These are phyloP conservation scores for Spiromastix sp. DNA, from an alignment of 2,329 filamentous ascomycete genomes.

Conservation along the genomic window DNA sequence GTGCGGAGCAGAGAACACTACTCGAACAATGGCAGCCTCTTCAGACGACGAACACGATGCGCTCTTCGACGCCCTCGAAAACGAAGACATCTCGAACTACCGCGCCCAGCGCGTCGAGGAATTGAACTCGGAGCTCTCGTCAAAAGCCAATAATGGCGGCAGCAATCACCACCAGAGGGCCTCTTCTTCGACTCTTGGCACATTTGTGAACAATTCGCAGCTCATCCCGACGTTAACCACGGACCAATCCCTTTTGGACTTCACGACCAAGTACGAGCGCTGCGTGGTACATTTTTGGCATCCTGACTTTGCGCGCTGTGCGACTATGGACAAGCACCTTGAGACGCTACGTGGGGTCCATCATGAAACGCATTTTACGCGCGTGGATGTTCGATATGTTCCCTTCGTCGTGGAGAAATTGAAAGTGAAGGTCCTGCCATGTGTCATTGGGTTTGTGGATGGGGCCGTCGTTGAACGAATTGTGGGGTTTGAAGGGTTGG, in stretches of 20 bases:
- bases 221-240: constrained; percentile 31
- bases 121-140: constrained; percentile 46
- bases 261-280: constrained; percentile 47
- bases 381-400: constrained; percentile 35
- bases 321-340: constrained; percentile 51
- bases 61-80: constrained; percentile 47
- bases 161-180: constrained; percentile 17
- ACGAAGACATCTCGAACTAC: constrained; percentile 44
- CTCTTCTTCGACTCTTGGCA: constrained; percentile 8
- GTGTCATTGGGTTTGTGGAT: constrained; percentile 39
- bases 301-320: constrained; percentile 52
- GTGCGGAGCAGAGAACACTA: no score
- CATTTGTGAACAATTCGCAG: constrained; percentile 16
- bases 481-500: constrained; percentile 39
- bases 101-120: constrained; percentile 49
- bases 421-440: constrained; percentile 36
- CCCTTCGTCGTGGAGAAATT: constrained; percentile 40
- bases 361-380: constrained; percentile 34
- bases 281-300: constrained; percentile 56
- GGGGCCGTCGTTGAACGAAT: constrained; percentile 35
- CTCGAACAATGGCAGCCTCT: no score
- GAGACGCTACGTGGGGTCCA: constrained; percentile 32
- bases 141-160: constrained; percentile 33
- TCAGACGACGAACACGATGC: constrained; percentile 46
- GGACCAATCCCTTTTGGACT: constrained; percentile 49